These are phyloP conservation scores for Poterioochromonas sp. DNA, from an alignment of 352 stramenopile species.

Conservation along the genomic window DNA sequence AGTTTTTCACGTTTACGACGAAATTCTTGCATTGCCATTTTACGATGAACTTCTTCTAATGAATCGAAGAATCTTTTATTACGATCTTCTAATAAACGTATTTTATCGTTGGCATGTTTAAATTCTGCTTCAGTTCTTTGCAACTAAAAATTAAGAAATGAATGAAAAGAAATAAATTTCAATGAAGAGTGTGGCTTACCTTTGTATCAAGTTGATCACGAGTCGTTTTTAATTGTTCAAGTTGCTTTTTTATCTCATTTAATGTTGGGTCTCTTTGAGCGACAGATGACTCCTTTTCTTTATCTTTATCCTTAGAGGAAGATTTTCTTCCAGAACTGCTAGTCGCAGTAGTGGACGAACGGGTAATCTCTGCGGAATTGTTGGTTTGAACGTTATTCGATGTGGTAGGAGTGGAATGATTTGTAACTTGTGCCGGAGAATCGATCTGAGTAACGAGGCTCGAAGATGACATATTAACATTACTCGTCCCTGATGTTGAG, in stretches of 20 bases:
- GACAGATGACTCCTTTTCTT: background rate
- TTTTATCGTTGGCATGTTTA: constrained; percentile 15
- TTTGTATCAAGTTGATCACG: constrained; percentile 7
- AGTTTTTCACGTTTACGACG: constrained; percentile 33
- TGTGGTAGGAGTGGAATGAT: constrained; percentile 6
- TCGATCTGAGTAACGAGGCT: background rate
- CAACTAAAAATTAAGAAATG: constrained; percentile 18
- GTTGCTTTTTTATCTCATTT: constrained; percentile 24
- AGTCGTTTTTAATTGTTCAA: constrained; percentile 10
- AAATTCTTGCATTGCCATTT: constrained; percentile 34
- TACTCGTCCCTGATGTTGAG: background rate
- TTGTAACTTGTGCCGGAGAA: background rate
- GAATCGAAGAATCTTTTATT: constrained; percentile 21
- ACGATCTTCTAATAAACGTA: constrained; percentile 23
- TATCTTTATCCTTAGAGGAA: background rate
- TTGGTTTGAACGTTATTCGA: background rate
- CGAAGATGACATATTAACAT: background rate
- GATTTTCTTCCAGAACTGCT: background rate
- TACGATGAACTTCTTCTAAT: constrained; percentile 36
- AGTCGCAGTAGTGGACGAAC: constrained; percentile 5
- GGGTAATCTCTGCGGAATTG: constrained; percentile 10
- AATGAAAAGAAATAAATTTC: constrained; percentile 19
- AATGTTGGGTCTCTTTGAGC: background rate
- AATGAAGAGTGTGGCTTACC: constrained; percentile 13
- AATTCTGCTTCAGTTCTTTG: constrained; percentile 14